These are phyloP conservation scores for Talaromyces sp. DNA, from an alignment of 2,329 filamentous ascomycete genomes.

Conservation along the genomic window DNA sequence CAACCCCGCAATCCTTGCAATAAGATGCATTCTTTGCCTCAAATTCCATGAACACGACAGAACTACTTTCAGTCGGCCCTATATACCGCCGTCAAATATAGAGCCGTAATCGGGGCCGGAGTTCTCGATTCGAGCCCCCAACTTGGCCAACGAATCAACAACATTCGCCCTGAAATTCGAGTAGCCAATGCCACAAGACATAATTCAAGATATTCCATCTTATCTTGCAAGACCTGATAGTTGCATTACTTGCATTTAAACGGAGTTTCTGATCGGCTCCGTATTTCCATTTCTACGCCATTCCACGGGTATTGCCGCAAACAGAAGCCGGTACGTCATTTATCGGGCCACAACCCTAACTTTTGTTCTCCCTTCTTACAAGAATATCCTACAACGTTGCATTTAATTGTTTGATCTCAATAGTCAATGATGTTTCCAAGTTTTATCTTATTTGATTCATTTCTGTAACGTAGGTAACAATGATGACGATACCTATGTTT, in stretches of 20 bases:
- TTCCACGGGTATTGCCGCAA: constrained; percentile 6
- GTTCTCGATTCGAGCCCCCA: neutral
- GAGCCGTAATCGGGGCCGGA: neutral
- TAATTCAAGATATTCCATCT: too few species aligned
- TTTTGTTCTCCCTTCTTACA: neutral
- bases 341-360: constrained; percentile 1
- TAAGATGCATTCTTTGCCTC: neutral
- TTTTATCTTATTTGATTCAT: neutral
- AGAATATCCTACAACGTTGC: neutral
- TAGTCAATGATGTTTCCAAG: neutral
- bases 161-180: neutral
- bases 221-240: neutral
- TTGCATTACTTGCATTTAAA: neutral
- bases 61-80: neutral
- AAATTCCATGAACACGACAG: neutral
- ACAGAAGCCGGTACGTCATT: constrained; percentile 1
- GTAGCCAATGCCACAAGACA: neutral
- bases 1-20: neutral
- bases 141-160: neutral
- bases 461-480: neutral
- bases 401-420: neutral
- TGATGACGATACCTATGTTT: neutral
- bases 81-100: neutral
- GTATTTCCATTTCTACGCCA: constrained; percentile 1
- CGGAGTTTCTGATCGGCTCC: neutral